Conservation (phyloP, 768 basidiomycete species). For the Suillus occidentalis region DNA sequence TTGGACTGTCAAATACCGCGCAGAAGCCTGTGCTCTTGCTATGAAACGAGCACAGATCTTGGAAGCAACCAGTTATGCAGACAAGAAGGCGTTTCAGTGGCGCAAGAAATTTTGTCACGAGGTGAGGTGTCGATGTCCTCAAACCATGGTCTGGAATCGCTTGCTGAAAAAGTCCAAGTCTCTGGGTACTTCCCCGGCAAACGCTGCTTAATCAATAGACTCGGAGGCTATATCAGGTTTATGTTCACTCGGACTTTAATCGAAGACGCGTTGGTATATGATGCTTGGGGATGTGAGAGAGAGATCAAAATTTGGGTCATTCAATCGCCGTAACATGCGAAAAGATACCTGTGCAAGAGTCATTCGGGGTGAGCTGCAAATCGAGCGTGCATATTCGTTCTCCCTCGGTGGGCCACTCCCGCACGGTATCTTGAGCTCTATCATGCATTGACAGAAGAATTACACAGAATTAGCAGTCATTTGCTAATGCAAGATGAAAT, state of each 20-base stretch:
- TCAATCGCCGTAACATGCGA: background rate
- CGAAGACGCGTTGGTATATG: background rate
- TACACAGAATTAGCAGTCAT: too few relatives aligned
- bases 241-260: background rate
- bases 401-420: too few relatives aligned
- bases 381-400: background rate
- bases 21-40: constrained; percentile 53
- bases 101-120: constrained; percentile 55
- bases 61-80: constrained; percentile 33
- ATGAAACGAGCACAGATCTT: constrained; percentile 39
- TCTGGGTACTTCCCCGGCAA: background rate
- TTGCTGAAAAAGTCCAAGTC: background rate
- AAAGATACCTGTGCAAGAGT: background rate
- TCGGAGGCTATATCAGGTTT: background rate
- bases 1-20: constrained; percentile 47
- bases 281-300: background rate
- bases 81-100: constrained; percentile 51
- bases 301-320: background rate
- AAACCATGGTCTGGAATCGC: background rate
- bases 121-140: constrained; percentile 25
- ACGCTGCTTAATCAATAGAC: background rate
- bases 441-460: too few relatives aligned
- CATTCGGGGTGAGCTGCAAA: background rate
- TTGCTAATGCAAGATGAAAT: too few relatives aligned
- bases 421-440: too few relatives aligned